Conservation (phyloP, 805 yeast genomes). For the Wickerhamiella brachini region DNA sequence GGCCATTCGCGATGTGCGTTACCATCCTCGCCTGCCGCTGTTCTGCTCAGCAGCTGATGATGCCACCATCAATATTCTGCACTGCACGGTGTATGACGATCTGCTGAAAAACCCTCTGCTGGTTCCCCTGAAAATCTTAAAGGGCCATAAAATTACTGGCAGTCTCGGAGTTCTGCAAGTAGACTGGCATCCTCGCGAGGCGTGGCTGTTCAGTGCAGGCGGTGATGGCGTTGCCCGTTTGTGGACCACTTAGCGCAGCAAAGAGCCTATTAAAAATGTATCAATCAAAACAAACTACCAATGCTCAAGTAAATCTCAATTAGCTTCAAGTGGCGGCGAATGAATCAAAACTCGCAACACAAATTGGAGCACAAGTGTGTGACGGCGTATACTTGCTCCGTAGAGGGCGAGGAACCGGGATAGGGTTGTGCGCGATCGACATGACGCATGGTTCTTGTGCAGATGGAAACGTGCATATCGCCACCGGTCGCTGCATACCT, state of each 20-base stretch:
- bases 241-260: conserved; percentile 66
- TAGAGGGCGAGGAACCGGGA: neutral
- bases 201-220: conserved; percentile 95
- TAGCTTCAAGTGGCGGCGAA: too few relatives aligned
- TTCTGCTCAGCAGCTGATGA: conserved; percentile 95
- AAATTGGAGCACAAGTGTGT: too few relatives aligned
- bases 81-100: conserved; percentile 91
- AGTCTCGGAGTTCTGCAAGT: conserved; percentile 79
- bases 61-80: conserved; percentile 86
- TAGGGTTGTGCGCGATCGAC: neutral
- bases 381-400: neutral
- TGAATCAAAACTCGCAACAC: too few relatives aligned
- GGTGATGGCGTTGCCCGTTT: conserved; percentile 92
- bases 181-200: conserved; percentile 95
- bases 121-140: conserved; percentile 87
- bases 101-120: conserved; percentile 87
- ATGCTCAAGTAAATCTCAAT: too few relatives aligned
- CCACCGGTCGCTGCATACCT: too few relatives aligned
- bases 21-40: conserved; percentile 78
- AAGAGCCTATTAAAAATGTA: conserved; percentile 1
- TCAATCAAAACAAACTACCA: neutral
- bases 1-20: conserved; percentile 79
- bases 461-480: too few relatives aligned
- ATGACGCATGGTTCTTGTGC: too few relatives aligned
- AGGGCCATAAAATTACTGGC: conserved; percentile 71